Percentiles rank a stretch among this genome's conserved stretches.
phyloP scores from a whole-genome alignment of 2,329 filamentous ascomycete genomes.

The Trichoderma asperellum region DNA sequence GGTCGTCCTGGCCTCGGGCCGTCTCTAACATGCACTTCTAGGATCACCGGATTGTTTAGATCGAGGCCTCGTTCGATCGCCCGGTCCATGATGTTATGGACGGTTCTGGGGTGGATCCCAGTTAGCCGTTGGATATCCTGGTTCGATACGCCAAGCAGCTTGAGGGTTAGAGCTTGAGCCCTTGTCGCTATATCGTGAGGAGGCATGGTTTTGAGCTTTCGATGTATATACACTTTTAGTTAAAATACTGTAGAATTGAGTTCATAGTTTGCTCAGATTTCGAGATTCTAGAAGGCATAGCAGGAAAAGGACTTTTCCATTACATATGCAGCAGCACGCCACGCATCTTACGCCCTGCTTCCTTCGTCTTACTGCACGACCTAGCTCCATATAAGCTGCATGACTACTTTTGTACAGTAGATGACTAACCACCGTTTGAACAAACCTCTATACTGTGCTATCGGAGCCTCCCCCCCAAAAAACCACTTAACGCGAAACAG shows the following conservation, averaged over 20 bases:
- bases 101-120: background rate
- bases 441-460: background rate
- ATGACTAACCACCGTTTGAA: background rate
- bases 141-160: slow-evolving; percentile 6
- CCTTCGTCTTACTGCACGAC: background rate
- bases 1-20: background rate
- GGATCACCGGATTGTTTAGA: background rate
- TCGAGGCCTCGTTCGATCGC: slow-evolving; percentile 1
- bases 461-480: background rate
- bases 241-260: background rate
- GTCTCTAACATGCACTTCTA: background rate
- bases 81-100: slow-evolving; percentile 1
- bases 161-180: slow-evolving; percentile 5
- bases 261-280: background rate
- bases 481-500: slow-evolving; percentile 40
- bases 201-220: background rate
- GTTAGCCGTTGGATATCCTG: slow-evolving; percentile 2
- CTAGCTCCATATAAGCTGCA: background rate
- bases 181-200: slow-evolving; percentile 1
- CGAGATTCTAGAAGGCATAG: background rate
- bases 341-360: background rate
- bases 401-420: background rate
- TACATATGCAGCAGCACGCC: background rate
- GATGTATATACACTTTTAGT: background rate
- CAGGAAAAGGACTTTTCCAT: background rate